Conservation (phyloP, 768 basidiomycete genomes). For the Suillus brevipes region DNA sequence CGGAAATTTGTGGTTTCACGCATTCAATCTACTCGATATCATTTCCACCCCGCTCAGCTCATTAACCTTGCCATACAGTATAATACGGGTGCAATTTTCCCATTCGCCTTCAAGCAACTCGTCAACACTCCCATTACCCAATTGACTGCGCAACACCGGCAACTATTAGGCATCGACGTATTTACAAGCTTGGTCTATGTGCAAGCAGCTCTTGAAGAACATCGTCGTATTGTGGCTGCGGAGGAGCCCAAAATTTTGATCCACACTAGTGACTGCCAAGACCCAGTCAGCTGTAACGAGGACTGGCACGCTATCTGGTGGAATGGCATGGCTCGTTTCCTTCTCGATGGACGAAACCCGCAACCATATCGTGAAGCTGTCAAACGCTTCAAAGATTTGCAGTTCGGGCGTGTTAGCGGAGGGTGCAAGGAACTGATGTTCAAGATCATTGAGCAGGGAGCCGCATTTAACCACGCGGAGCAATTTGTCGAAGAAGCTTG, state of each 20-base stretch:
- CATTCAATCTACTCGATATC: not conserved
- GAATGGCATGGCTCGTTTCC: conserved; percentile 22
- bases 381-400: conserved; percentile 13
- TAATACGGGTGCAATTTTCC: not conserved
- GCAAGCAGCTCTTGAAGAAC: conserved; percentile 3
- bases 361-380: conserved; percentile 18
- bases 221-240: conserved; percentile 10
- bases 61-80: conserved; percentile 3
- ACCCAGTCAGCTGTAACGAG: conserved; percentile 9
- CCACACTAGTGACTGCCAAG: conserved; percentile 8
- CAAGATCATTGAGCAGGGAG: not conserved
- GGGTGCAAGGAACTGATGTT: conserved; percentile 14
- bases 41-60: conserved; percentile 5
- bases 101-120: not conserved
- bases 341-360: conserved; percentile 20
- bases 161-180: not conserved
- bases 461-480: conserved; percentile 4
- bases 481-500: conserved; percentile 4
- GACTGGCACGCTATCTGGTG: conserved; percentile 27
- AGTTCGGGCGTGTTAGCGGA: conserved; percentile 18
- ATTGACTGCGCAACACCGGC: not conserved
- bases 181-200: not conserved
- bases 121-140: conserved; percentile 1
- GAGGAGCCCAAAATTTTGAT: conserved; percentile 6
- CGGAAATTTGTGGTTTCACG: not conserved